phyloP scores from a whole-genome alignment of 2,329 filamentous ascomycete species.

The Capronia epimyces region DNA sequence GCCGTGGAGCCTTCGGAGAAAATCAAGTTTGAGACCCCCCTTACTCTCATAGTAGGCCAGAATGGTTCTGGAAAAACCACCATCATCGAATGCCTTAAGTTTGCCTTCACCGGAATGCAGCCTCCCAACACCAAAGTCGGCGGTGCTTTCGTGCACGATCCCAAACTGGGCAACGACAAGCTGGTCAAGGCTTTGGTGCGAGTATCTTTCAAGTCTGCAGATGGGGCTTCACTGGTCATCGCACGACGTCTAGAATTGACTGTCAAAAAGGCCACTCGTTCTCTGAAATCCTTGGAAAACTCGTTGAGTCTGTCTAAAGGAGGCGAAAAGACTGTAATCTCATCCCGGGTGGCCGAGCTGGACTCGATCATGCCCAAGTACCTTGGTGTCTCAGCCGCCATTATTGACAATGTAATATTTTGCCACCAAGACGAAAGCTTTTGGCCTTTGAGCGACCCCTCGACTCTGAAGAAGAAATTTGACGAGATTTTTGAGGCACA shows the following conservation, averaged over 20 bases:
- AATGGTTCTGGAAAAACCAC: slow-evolving; percentile 98
- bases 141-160: slow-evolving; percentile 93
- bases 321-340: slow-evolving; percentile 73
- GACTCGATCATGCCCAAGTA: slow-evolving; percentile 78
- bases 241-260: slow-evolving; percentile 80
- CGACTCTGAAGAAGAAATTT: slow-evolving; percentile 82
- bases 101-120: slow-evolving; percentile 89
- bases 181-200: slow-evolving; percentile 89
- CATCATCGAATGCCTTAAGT: slow-evolving; percentile 97
- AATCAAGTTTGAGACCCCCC: slow-evolving; percentile 81
- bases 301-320: slow-evolving; percentile 66
- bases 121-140: slow-evolving; percentile 79
- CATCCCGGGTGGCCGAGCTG: slow-evolving; percentile 73
- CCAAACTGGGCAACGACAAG: slow-evolving; percentile 78
- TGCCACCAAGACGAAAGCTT: slow-evolving; percentile 97
- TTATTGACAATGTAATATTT: slow-evolving; percentile 93
- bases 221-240: slow-evolving; percentile 72
- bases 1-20: slow-evolving; percentile 67
- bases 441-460: slow-evolving; percentile 90
- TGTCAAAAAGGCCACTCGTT: slow-evolving; percentile 71
- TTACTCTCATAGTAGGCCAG: slow-evolving; percentile 93
- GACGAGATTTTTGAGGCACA: slow-evolving; percentile 96
- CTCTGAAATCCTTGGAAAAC: slow-evolving; percentile 79
- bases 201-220: slow-evolving; percentile 74
- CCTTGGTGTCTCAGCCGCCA: slow-evolving; percentile 81